A percentile compares a stretch with the other conserved stretches of the same genome.
Evolutionary conservation across 768 basidiomycete genomes (phyloP).

Genomic region (Gymnopilus dilepis): DNA sequence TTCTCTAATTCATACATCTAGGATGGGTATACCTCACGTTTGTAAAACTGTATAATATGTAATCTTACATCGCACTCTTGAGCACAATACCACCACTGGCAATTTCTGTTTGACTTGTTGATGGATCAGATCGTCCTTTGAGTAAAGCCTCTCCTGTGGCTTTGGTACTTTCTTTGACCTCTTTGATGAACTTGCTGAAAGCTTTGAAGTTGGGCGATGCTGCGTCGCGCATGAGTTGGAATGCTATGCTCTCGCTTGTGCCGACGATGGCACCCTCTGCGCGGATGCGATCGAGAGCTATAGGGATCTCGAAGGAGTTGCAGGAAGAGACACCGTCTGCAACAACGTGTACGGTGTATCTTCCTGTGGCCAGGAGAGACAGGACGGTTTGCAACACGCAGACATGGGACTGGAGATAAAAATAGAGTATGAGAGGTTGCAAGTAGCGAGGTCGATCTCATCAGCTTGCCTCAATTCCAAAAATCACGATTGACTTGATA

Average conservation of each 20-base stretch:
- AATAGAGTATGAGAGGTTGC: conserved; percentile 4
- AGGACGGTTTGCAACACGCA: conserved; percentile 87
- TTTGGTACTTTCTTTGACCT: conserved; percentile 70
- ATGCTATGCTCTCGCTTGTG: conserved; percentile 82
- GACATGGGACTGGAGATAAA: conserved; percentile 72
- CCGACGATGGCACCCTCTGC: conserved; percentile 77
- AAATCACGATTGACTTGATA: conserved; percentile 69
- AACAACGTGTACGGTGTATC: conserved; percentile 64
- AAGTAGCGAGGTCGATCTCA: neutral
- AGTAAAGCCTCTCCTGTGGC: conserved; percentile 41
- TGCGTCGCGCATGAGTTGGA: conserved; percentile 76
- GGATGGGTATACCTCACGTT: neutral
- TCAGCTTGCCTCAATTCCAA: conserved; percentile 83
- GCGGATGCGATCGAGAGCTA: conserved; percentile 73
- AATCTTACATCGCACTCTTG: conserved; percentile 27
- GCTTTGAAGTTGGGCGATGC: conserved; percentile 68
- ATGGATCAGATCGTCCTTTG: conserved; percentile 17
- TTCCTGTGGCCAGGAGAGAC: conserved; percentile 56
- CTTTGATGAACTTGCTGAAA: conserved; percentile 76
- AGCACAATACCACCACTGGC: conserved; percentile 20
- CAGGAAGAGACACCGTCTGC: conserved; percentile 87
- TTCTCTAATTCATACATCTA: neutral
- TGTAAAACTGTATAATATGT: conserved; percentile 5
- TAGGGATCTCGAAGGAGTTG: conserved; percentile 79
- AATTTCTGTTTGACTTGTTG: conserved; percentile 16